Percentiles rank a stretch among this genome's conserved stretches.
These are phyloP conservation scores for Parascedosporium putredinis DNA, from an alignment of 2,329 filamentous ascomycete genomes.

Conservation along the genomic window DNA sequence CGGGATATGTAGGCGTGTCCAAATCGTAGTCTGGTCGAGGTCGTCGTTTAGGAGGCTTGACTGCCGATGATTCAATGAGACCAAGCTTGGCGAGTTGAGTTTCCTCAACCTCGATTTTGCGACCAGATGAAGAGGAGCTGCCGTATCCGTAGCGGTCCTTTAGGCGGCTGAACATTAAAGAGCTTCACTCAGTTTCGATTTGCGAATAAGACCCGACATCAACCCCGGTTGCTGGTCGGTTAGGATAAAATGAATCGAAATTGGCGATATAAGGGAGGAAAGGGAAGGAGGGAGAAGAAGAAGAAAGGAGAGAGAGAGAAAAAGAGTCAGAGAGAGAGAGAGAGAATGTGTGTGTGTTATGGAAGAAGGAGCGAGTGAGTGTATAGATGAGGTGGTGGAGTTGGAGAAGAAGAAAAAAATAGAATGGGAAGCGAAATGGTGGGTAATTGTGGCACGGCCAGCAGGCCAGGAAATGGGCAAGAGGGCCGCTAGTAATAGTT, in stretches of 20 bases:
- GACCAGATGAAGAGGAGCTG: conserved; percentile 4
- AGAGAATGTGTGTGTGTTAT: background rate
- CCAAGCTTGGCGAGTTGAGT: conserved; percentile 6
- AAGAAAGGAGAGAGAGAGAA: background rate
- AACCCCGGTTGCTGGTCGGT: background rate
- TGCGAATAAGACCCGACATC: background rate
- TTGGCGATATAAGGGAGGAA: background rate
- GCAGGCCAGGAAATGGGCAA: background rate
- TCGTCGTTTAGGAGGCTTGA: conserved; percentile 10
- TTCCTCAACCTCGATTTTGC: background rate
- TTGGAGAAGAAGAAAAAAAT: too few species aligned
- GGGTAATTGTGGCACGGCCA: background rate
- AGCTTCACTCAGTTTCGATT: background rate
- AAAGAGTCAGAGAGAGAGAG: background rate
- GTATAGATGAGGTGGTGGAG: too few species aligned
- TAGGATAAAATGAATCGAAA: background rate
- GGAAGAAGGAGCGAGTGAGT: background rate
- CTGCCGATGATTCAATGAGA: background rate
- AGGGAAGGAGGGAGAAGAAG: background rate
- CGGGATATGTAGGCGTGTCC: conserved; percentile 25
- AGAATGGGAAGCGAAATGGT: background rate
- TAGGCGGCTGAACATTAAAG: conserved; percentile 5
- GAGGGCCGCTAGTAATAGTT: background rate
- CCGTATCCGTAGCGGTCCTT: conserved; percentile 1
- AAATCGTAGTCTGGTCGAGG: conserved; percentile 12